Evolutionary conservation across 352 stramenopile genomes (phyloP).

Genomic region (Globisporangium nunn): DNA sequence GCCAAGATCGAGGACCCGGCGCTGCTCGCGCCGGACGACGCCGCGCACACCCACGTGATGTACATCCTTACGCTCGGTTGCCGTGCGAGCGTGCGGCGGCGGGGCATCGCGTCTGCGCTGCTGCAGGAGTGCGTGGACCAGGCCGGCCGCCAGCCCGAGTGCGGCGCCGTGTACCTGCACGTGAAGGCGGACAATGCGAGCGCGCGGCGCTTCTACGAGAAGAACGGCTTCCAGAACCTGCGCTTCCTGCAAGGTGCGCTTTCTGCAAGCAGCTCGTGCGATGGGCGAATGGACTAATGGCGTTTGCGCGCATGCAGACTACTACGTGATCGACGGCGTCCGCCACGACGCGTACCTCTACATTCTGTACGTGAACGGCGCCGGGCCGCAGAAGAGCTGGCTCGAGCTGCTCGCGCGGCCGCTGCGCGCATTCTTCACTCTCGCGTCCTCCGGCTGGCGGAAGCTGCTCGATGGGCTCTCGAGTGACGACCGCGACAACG

Average conservation of each 20-base stretch:
- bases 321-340: conserved; percentile 82
- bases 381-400: conserved; percentile 48
- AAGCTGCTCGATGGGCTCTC: conserved; percentile 47
- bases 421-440: conserved; percentile 51
- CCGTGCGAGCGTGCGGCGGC: conserved; percentile 69
- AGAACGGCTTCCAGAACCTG: conserved; percentile 91
- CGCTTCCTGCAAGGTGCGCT: conserved; percentile 84
- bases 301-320: conserved; percentile 31
- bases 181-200: conserved; percentile 94
- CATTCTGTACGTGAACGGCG: conserved; percentile 81
- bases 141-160: conserved; percentile 63
- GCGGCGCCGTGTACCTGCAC: conserved; percentile 94
- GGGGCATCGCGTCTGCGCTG: conserved; percentile 88
- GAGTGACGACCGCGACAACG: conserved; percentile 14
- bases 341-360: conserved; percentile 82
- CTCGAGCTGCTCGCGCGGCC: conserved; percentile 58
- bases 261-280: too few relatives aligned
- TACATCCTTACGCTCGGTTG: conserved; percentile 96
- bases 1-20: conserved; percentile 57
- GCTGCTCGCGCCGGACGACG: conserved; percentile 43
- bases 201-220: conserved; percentile 95
- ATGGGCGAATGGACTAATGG: too few relatives aligned
- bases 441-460: conserved; percentile 60
- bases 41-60: conserved; percentile 84
- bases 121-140: conserved; percentile 87